Evolutionary conservation across 345 rosid species (phyloP).

Genomic region (Trapa incisa): DNA sequence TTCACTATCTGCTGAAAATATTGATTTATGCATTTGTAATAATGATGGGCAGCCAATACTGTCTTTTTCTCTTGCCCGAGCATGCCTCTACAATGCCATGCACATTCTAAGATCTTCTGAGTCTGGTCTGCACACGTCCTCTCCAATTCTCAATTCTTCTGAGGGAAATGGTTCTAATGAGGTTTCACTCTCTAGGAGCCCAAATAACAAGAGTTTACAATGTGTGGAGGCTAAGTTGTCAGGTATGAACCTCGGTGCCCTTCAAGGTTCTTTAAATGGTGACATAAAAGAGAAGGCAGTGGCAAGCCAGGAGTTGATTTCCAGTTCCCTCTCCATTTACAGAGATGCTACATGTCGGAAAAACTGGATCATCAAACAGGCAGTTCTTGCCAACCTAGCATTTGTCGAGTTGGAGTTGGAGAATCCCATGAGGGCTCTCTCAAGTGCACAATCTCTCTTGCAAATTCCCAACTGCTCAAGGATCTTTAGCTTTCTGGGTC

Average conservation of each 20-base stretch:
- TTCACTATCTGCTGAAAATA: slow-evolving; percentile 24
- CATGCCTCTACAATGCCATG: slow-evolving; percentile 65
- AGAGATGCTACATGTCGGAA: slow-evolving; percentile 39
- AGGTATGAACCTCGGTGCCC: slow-evolving; percentile 22
- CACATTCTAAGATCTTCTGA: slow-evolving; percentile 46
- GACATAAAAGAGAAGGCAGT: slow-evolving; percentile 73
- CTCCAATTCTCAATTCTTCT: slow-evolving; percentile 24
- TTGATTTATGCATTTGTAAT: slow-evolving; percentile 21
- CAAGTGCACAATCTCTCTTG: slow-evolving; percentile 57
- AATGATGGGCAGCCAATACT: slow-evolving; percentile 48
- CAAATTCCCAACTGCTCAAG: slow-evolving; percentile 57
- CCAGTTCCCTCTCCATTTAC: slow-evolving; percentile 43
- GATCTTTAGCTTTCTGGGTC: slow-evolving; percentile 66
- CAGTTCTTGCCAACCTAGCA: slow-evolving; percentile 67
- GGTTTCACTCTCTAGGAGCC: slow-evolving; percentile 17
- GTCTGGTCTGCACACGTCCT: slow-evolving; percentile 24
- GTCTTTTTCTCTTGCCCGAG: slow-evolving; percentile 65
- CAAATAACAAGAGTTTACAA: slow-evolving; percentile 27
- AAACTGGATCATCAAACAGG: slow-evolving; percentile 53
- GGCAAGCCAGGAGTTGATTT: slow-evolving; percentile 50
- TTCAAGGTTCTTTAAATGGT: slow-evolving; percentile 45
- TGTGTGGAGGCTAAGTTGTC: slow-evolving; percentile 30
- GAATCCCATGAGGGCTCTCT: slow-evolving; percentile 67
- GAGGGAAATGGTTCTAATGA: slow-evolving; percentile 42
- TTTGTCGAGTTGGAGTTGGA: slow-evolving; percentile 82